phyloP scores from a whole-genome alignment of 1,139 yeast genomes.

The Eremothecium gossypii region DNA sequence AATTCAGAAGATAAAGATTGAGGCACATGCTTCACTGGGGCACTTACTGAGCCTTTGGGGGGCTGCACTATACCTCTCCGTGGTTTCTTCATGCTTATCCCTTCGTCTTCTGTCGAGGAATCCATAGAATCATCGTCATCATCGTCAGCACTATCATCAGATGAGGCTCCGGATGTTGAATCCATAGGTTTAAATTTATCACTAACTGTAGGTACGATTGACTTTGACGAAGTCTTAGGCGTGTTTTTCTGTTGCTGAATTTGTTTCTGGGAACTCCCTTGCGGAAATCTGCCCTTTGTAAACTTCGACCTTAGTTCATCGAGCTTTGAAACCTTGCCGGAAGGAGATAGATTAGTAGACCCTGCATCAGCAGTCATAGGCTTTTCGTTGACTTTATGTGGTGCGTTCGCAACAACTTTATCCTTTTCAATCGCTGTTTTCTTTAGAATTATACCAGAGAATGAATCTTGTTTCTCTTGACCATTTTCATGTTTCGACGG shows the following conservation, averaged over 20 bases:
- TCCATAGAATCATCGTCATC: conserved; percentile 9
- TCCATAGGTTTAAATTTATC: not conserved
- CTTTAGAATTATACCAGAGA: not conserved
- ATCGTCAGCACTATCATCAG: conserved; percentile 3
- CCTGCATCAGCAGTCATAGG: not conserved
- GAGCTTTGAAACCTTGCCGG: conserved; percentile 9
- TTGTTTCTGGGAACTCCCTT: not conserved
- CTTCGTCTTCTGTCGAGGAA: conserved; percentile 20
- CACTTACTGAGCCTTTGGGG: conserved; percentile 28
- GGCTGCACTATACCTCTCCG: conserved; percentile 33
- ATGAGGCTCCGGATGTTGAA: conserved; percentile 12
- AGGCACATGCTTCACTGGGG: conserved; percentile 3
- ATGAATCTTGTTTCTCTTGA: too few relatives aligned
- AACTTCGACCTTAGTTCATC: conserved; percentile 16
- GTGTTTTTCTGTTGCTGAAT: not conserved
- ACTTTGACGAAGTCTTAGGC: conserved; percentile 8
- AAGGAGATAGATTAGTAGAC: conserved; percentile 2
- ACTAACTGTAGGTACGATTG: not conserved
- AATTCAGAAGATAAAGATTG: too few relatives aligned
- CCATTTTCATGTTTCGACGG: too few relatives aligned
- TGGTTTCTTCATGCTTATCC: conserved; percentile 17
- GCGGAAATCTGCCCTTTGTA: conserved; percentile 10
- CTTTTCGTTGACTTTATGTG: conserved; percentile 3
- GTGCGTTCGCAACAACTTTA: conserved; percentile 4
- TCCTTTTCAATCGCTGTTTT: conserved; percentile 14